These are phyloP conservation scores for Hamamelis virginiana DNA, from an alignment of 164 flowering plant species.

Conservation along the genomic window DNA sequence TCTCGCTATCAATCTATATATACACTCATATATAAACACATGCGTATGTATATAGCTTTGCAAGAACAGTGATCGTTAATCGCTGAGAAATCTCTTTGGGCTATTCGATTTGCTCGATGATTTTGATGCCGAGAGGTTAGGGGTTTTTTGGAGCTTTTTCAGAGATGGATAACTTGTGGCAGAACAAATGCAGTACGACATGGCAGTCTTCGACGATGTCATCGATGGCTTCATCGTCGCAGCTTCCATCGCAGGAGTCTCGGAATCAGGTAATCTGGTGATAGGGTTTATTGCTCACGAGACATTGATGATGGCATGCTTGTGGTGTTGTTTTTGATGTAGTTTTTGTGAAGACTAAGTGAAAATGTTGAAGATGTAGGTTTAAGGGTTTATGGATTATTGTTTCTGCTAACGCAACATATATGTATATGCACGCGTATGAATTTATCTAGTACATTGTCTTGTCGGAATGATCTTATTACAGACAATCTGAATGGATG, in stretches of 20 bases:
- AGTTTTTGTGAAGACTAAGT: neutral
- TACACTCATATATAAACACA: neutral
- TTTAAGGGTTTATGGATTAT: neutral
- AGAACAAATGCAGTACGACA: constrained; percentile 28
- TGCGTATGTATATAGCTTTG: neutral
- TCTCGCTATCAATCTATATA: neutral
- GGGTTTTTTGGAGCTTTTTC: constrained; percentile 5
- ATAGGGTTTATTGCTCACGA: no score
- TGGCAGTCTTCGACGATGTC: constrained; percentile 19
- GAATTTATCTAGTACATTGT: no score
- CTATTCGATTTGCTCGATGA: neutral
- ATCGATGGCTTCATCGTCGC: constrained; percentile 20
- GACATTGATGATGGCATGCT: neutral
- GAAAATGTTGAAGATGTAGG: neutral
- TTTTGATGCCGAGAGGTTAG: constrained; percentile 27
- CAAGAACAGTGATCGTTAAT: neutral
- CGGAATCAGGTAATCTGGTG: constrained; percentile 31
- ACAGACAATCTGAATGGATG: no score
- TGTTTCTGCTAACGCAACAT: neutral
- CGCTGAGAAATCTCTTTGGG: neutral
- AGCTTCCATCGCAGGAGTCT: constrained; percentile 20
- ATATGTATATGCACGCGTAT: no score
- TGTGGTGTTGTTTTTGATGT: neutral
- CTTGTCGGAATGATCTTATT: no score
- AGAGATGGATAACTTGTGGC: constrained; percentile 41